phyloP scores from a whole-genome alignment of 2,329 filamentous ascomycete genomes.

The Phaeosphaeriaceae sp. region DNA sequence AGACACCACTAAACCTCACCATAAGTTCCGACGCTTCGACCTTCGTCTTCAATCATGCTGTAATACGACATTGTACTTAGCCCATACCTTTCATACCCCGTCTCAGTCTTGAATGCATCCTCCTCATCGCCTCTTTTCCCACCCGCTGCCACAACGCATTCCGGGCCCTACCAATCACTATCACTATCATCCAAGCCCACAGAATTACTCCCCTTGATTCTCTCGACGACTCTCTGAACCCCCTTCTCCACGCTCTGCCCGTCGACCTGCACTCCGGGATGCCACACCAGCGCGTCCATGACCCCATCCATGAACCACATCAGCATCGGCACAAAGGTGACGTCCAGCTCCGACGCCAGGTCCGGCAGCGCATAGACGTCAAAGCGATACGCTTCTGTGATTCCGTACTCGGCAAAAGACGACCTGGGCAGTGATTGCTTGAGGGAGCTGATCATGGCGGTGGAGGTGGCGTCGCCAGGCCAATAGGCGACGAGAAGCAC shows the following conservation, averaged over 20 bases:
- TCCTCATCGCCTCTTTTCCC: neutral
- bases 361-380: slow-evolving; percentile 33
- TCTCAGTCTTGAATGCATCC: neutral
- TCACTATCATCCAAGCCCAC: slow-evolving; percentile 26
- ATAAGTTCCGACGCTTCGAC: neutral
- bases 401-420: slow-evolving; percentile 14
- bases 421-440: slow-evolving; percentile 23
- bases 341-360: slow-evolving; percentile 25
- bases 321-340: slow-evolving; percentile 32
- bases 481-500: slow-evolving; percentile 30
- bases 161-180: slow-evolving; percentile 21
- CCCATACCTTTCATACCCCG: neutral
- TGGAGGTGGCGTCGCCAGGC: slow-evolving; percentile 29
- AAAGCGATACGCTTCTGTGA: slow-evolving; percentile 30
- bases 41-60: no score
- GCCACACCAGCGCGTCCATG: slow-evolving; percentile 33
- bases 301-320: slow-evolving; percentile 34
- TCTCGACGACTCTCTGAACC: slow-evolving; percentile 31
- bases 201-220: slow-evolving; percentile 32
- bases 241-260: slow-evolving; percentile 31
- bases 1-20: neutral
- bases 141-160: neutral
- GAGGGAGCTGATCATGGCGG: slow-evolving; percentile 19
- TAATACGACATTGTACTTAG: no score
- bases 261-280: slow-evolving; percentile 30